These are phyloP conservation scores for Colletotrichum lindemuthianum DNA, from an alignment of 2,329 filamentous ascomycete species.

Conservation along the genomic window DNA sequence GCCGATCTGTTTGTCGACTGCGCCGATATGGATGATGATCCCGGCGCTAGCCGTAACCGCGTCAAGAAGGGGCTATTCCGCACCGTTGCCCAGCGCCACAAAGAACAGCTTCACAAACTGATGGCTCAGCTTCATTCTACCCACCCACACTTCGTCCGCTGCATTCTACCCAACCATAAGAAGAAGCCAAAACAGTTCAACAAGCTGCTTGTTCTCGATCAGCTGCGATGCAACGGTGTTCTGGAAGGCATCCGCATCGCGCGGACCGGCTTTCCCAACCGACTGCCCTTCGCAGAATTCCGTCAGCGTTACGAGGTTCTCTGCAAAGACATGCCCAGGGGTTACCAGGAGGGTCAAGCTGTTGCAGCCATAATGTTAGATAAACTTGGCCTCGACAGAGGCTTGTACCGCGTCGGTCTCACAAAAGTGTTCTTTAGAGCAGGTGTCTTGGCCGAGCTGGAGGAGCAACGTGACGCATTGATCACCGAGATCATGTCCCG, in stretches of 20 bases:
- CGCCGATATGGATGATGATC: slow-evolving; percentile 80
- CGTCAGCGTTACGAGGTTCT: slow-evolving; percentile 95
- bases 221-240: slow-evolving; percentile 98
- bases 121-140: slow-evolving; percentile 96
- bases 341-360: slow-evolving; percentile 89
- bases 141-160: slow-evolving; percentile 97
- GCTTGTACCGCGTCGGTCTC: slow-evolving; percentile 90
- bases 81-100: slow-evolving; percentile 95
- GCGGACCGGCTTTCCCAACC: slow-evolving; percentile 94
- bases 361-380: slow-evolving; percentile 89
- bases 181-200: slow-evolving; percentile 95
- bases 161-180: slow-evolving; percentile 97
- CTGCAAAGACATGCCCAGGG: slow-evolving; percentile 86
- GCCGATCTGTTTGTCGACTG: slow-evolving; percentile 90
- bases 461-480: slow-evolving; percentile 92
- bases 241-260: slow-evolving; percentile 98
- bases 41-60: slow-evolving; percentile 73
- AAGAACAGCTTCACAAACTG: slow-evolving; percentile 95
- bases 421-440: slow-evolving; percentile 99
- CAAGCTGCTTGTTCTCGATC: slow-evolving; percentile 91
- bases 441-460: slow-evolving; percentile 93
- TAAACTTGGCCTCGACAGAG: slow-evolving; percentile 84
- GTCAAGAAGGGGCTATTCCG: slow-evolving; percentile 98
- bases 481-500: slow-evolving; percentile 94
- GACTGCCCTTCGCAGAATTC: slow-evolving; percentile 92